These are phyloP conservation scores for Trichomonascaceae sp. DNA, from an alignment of 1,139 yeast species.

Conservation along the genomic window DNA sequence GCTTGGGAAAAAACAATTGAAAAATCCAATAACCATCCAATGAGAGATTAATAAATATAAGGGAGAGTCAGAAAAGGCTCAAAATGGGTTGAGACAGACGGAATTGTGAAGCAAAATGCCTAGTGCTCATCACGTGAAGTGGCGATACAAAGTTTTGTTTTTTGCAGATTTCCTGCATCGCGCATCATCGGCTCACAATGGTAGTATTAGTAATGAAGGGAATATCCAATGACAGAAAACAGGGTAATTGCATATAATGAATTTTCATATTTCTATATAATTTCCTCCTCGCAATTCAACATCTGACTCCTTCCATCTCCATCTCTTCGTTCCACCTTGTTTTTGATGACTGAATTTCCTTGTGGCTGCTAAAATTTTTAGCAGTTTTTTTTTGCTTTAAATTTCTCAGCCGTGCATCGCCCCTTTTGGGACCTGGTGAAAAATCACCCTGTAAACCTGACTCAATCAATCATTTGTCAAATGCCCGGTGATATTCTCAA, in stretches of 20 bases:
- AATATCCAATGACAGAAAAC: neutral
- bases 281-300: no score
- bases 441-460: neutral
- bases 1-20: neutral
- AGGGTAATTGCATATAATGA: neutral
- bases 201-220: neutral
- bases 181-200: neutral
- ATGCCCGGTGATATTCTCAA: neutral
- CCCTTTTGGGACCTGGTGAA: neutral
- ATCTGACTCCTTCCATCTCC: neutral
- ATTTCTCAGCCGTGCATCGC: neutral
- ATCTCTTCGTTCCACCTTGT: neutral
- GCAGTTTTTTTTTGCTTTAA: neutral
- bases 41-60: neutral
- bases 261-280: no score
- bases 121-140: neutral
- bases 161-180: neutral
- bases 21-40: neutral
- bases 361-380: neutral
- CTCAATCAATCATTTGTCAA: conserved; percentile 7
- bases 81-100: neutral
- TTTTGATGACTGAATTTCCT: neutral
- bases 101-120: neutral
- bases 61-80: neutral
- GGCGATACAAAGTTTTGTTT: neutral